These are phyloP conservation scores for Euphorbia pulcherrima DNA, from an alignment of 345 rosid species.

Conservation along the genomic window DNA sequence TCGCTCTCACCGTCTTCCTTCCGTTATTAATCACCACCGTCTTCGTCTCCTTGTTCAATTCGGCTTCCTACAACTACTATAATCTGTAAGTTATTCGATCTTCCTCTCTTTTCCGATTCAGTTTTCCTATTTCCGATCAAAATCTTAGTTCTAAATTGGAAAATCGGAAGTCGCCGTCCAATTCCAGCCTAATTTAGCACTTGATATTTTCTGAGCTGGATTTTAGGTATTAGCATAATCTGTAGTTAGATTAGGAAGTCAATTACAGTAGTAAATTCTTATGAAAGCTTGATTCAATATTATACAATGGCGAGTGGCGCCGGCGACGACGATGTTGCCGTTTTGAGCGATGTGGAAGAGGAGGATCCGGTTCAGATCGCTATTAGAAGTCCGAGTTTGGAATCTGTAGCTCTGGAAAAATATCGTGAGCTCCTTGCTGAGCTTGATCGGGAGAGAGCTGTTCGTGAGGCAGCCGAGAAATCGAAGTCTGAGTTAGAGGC, in stretches of 20 bases:
- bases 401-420: constrained; percentile 45
- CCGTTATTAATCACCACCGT: too few species aligned
- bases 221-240: neutral
- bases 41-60: too few species aligned
- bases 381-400: constrained; percentile 35
- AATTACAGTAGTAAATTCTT: neutral
- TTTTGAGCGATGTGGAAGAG: constrained; percentile 85
- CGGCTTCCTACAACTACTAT: too few species aligned
- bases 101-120: too few species aligned
- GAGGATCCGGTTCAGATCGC: constrained; percentile 60
- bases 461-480: constrained; percentile 70
- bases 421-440: constrained; percentile 61
- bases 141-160: neutral
- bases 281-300: neutral
- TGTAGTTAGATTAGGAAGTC: neutral
- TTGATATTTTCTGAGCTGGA: neutral
- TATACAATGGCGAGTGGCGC: constrained; percentile 46
- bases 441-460: constrained; percentile 86
- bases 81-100: too few species aligned
- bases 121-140: neutral
- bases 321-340: constrained; percentile 65
- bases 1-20: too few species aligned
- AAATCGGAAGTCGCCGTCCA: too few species aligned
- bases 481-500: constrained; percentile 63
- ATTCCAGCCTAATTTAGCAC: too few species aligned